Percentiles rank a stretch among this genome's conserved stretches.
phyloP scores from a whole-genome alignment of 306 rosid species.

The Arachis hypogaea region DNA sequence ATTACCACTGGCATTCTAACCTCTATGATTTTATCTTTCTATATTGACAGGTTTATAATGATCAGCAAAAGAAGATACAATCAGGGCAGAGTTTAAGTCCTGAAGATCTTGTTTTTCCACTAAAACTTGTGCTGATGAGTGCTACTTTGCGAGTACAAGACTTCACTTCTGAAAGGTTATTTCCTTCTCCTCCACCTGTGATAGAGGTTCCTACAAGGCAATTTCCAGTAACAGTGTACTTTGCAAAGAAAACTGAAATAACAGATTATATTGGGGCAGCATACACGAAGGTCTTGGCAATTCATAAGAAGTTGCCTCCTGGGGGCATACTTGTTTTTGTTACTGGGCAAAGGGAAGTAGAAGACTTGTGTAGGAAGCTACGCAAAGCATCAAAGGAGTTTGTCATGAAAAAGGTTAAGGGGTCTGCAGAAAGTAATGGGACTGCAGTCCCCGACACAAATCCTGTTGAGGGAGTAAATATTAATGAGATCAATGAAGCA shows the following conservation, averaged over 20 bases:
- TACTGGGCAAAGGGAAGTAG: slow-evolving; percentile 90
- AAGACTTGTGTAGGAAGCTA: slow-evolving; percentile 77
- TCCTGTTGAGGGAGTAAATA: slow-evolving; percentile 54
- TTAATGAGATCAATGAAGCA: slow-evolving; percentile 77
- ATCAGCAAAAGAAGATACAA: slow-evolving; percentile 51
- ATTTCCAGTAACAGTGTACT: slow-evolving; percentile 74
- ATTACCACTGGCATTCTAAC: slow-evolving; percentile 5
- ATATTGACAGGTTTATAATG: slow-evolving; percentile 54
- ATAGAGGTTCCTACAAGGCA: slow-evolving; percentile 87
- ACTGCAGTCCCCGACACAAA: slow-evolving; percentile 40
- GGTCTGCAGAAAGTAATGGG: slow-evolving; percentile 42
- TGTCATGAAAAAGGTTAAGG: slow-evolving; percentile 46
- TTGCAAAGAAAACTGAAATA: slow-evolving; percentile 76
- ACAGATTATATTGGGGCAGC: slow-evolving; percentile 81
- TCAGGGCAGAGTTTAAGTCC: slow-evolving; percentile 63
- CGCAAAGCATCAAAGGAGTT: slow-evolving; percentile 69
- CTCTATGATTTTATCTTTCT: slow-evolving; percentile 24
- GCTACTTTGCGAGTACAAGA: slow-evolving; percentile 93
- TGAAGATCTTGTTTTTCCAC: slow-evolving; percentile 62
- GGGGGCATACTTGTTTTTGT: slow-evolving; percentile 92
- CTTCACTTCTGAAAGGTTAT: slow-evolving; percentile 68
- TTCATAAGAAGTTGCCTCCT: slow-evolving; percentile 87
- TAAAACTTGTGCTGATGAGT: slow-evolving; percentile 95
- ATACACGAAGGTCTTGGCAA: slow-evolving; percentile 81
- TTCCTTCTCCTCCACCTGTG: slow-evolving; percentile 68